A percentile compares a stretch with the other conserved stretches of the same genome.
phyloP scores from a whole-genome alignment of 2,329 filamentous ascomycete genomes.

The Chaetomiaceae sp. region DNA sequence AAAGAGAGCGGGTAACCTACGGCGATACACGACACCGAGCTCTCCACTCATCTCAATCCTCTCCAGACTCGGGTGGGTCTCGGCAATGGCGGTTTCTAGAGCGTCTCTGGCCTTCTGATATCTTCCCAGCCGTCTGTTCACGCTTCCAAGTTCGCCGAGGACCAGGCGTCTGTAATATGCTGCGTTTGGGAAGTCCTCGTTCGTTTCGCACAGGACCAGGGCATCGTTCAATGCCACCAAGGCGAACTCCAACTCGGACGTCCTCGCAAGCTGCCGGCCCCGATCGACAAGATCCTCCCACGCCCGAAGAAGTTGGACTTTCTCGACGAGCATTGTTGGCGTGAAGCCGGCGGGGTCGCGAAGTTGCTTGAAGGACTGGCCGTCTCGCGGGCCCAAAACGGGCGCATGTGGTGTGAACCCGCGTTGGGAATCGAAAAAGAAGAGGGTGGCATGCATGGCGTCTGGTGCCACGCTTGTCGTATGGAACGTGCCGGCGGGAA shows the following conservation, averaged over 20 bases:
- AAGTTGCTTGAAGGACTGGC: slow-evolving; percentile 19
- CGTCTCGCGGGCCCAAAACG: slow-evolving; percentile 32
- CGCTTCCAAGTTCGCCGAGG: slow-evolving; percentile 28
- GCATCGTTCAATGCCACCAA: slow-evolving; percentile 25
- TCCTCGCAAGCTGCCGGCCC: slow-evolving; percentile 17
- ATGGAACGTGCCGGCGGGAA: slow-evolving; percentile 32
- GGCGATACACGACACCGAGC: slow-evolving; percentile 33
- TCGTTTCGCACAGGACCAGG: slow-evolving; percentile 22
- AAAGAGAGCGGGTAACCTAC: too few relatives aligned
- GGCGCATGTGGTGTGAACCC: slow-evolving; percentile 31
- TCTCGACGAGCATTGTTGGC: slow-evolving; percentile 19
- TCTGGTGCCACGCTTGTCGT: slow-evolving; percentile 28
- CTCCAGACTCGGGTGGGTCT: slow-evolving; percentile 5
- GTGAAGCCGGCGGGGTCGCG: slow-evolving; percentile 25
- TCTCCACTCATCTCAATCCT: slow-evolving; percentile 29
- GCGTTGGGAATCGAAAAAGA: slow-evolving; percentile 34
- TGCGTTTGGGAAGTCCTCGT: not conserved
- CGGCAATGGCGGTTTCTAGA: slow-evolving; percentile 24
- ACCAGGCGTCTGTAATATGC: slow-evolving; percentile 22
- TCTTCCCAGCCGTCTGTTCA: slow-evolving; percentile 31
- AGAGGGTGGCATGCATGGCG: slow-evolving; percentile 33
- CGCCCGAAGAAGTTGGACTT: slow-evolving; percentile 20
- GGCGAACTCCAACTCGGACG: slow-evolving; percentile 25
- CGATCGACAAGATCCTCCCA: slow-evolving; percentile 23
- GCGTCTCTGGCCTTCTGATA: slow-evolving; percentile 26